Conservation (phyloP, 768 basidiomycete genomes). For the Royoungia palumana region DNA sequence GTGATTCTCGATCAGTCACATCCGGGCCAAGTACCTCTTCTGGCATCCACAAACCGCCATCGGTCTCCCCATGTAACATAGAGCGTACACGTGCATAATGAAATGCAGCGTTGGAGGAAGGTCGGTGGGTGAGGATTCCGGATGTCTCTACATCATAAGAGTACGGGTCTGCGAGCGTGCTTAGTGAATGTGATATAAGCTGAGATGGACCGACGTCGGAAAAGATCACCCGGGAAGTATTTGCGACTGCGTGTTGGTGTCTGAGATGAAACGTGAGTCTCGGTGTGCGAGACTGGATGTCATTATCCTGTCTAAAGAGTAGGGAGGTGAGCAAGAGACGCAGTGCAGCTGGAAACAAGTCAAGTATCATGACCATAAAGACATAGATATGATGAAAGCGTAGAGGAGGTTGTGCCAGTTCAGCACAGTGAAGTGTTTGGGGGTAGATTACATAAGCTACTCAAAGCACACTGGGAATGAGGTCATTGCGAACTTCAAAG, state of each 20-base stretch:
- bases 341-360: constrained; percentile 39
- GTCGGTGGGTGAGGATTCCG: constrained; percentile 41
- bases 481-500: too few species aligned
- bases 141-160: constrained; percentile 43
- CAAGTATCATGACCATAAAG: constrained; percentile 15
- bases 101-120: constrained; percentile 40
- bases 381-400: too few species aligned
- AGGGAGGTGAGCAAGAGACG: constrained; percentile 41
- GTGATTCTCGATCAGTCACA: constrained; percentile 62
- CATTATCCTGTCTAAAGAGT: constrained; percentile 32
- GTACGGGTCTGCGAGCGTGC: constrained; percentile 25
- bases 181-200: constrained; percentile 24
- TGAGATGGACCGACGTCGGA: constrained; percentile 44
- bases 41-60: constrained; percentile 57
- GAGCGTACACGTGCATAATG: constrained; percentile 35
- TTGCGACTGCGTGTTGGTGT: constrained; percentile 57
- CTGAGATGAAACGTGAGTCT: constrained; percentile 59
- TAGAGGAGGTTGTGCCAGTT: too few species aligned
- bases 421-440: too few species aligned
- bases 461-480: too few species aligned
- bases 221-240: constrained; percentile 56
- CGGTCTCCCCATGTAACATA: constrained; percentile 38
- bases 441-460: too few species aligned
- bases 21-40: constrained; percentile 68
- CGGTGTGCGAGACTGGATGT: constrained; percentile 30